Conservation (phyloP, 176 grass and related monocot species). For the Calamus simplicifolius region DNA sequence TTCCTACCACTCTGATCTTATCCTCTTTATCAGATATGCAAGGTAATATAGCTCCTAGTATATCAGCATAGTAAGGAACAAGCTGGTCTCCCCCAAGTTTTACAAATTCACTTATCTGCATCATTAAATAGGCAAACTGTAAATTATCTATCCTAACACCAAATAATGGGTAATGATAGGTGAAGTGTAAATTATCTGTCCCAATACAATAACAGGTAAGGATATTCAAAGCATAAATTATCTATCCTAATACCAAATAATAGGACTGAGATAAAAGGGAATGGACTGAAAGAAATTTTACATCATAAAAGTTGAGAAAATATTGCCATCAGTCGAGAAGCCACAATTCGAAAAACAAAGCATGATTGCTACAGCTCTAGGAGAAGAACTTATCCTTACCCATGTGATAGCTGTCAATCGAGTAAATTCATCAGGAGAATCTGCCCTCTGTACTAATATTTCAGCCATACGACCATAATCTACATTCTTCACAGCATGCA, state of each 20-base stretch:
- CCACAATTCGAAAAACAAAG: background rate
- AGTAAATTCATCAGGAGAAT: conserved; percentile 89
- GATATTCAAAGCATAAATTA: too few species aligned
- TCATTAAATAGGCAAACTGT: conserved; percentile 8
- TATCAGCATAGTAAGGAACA: conserved; percentile 93
- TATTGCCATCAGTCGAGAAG: too few species aligned
- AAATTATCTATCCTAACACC: conserved; percentile 7
- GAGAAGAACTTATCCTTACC: conserved; percentile 33
- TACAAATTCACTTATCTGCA: conserved; percentile 98
- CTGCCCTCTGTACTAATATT: conserved; percentile 89
- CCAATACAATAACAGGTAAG: too few species aligned
- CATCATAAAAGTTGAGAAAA: background rate
- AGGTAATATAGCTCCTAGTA: conserved; percentile 92
- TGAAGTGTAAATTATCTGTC: too few species aligned
- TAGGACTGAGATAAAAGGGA: too few species aligned
- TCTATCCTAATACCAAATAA: too few species aligned
- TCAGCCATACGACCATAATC: conserved; percentile 99
- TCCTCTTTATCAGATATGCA: conserved; percentile 96
- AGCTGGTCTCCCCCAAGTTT: conserved; percentile 98
- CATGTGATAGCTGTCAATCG: conserved; percentile 96
- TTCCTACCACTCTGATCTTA: conserved; percentile 89
- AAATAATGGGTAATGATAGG: background rate
- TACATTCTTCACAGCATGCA: conserved; percentile 69
- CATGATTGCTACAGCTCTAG: background rate
- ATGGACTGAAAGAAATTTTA: too few species aligned